These are phyloP conservation scores for Lactarius indigo DNA, from an alignment of 768 basidiomycete species.

Conservation along the genomic window DNA sequence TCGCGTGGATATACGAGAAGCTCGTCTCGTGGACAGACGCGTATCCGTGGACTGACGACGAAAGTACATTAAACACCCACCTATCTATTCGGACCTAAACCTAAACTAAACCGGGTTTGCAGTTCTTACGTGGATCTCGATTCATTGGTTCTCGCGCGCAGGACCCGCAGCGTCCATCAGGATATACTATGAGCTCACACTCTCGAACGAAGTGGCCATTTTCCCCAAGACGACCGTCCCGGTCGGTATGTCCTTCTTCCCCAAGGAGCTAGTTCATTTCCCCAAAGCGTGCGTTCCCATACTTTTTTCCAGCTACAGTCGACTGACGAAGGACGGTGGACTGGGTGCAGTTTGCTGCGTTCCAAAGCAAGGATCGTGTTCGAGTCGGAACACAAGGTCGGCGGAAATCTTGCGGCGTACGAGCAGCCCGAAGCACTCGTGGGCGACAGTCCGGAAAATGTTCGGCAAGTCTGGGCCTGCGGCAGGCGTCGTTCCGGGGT, in stretches of 20 bases:
- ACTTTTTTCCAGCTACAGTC: not conserved
- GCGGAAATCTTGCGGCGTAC: conserved; percentile 58
- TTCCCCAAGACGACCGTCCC: conserved; percentile 35
- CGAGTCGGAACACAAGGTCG: conserved; percentile 44
- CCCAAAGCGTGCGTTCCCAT: conserved; percentile 36
- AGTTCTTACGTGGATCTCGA: not conserved
- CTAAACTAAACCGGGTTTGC: too few relatives aligned
- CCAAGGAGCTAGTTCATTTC: conserved; percentile 40
- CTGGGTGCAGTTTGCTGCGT: conserved; percentile 23
- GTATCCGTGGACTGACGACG: too few relatives aligned
- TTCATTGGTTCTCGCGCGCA: too few relatives aligned
- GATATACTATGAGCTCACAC: conserved; percentile 53
- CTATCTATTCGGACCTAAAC: conserved; percentile 15
- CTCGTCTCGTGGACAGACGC: too few relatives aligned
- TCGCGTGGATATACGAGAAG: too few relatives aligned
- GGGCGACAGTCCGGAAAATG: conserved; percentile 51
- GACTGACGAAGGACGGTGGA: not conserved
- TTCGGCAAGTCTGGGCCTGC: conserved; percentile 51
- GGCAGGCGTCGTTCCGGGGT: conserved; percentile 45
- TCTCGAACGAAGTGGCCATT: not conserved
- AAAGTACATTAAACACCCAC: too few relatives aligned
- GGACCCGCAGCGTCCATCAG: too few relatives aligned
- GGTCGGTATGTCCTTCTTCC: conserved; percentile 50
- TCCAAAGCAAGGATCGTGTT: conserved; percentile 42
- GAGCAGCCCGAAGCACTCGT: conserved; percentile 49